Percentiles rank a stretch among this genome's conserved stretches.
phyloP scores from a whole-genome alignment of 495 filamentous ascomycete species.

The Daldinia loculata region DNA sequence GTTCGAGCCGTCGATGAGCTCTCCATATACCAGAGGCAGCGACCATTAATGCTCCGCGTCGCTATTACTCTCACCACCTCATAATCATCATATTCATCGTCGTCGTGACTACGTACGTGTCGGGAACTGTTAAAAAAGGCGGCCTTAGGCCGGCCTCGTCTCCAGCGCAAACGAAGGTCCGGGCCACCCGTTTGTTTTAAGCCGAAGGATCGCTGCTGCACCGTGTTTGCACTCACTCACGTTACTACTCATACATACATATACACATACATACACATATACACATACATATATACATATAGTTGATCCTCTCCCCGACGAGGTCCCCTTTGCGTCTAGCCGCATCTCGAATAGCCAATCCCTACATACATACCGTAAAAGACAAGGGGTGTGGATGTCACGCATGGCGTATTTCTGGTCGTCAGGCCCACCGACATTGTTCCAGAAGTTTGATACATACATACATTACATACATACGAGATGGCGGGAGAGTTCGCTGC shows the following conservation, averaged over 20 bases:
- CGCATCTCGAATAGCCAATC: not conserved
- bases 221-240: not conserved
- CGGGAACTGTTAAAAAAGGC: not conserved
- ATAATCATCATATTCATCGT: not conserved
- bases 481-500: not conserved
- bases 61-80: not conserved
- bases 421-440: not conserved
- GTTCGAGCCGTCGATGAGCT: constrained; percentile 10
- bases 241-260: too few species aligned
- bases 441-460: not conserved
- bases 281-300: not conserved
- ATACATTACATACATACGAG: too few species aligned
- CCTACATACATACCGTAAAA: not conserved
- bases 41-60: too few species aligned
- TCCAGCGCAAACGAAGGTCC: not conserved
- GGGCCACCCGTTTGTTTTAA: constrained; percentile 14
- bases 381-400: not conserved
- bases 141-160: not conserved
- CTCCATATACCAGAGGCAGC: too few species aligned
- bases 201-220: constrained; percentile 12
- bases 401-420: not conserved
- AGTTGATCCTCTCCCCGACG: not conserved
- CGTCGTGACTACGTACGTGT: not conserved
- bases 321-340: not conserved
- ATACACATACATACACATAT: not conserved